These are phyloP conservation scores for Emergomyces africanus DNA, from an alignment of 2,329 filamentous ascomycete species.

Conservation along the genomic window DNA sequence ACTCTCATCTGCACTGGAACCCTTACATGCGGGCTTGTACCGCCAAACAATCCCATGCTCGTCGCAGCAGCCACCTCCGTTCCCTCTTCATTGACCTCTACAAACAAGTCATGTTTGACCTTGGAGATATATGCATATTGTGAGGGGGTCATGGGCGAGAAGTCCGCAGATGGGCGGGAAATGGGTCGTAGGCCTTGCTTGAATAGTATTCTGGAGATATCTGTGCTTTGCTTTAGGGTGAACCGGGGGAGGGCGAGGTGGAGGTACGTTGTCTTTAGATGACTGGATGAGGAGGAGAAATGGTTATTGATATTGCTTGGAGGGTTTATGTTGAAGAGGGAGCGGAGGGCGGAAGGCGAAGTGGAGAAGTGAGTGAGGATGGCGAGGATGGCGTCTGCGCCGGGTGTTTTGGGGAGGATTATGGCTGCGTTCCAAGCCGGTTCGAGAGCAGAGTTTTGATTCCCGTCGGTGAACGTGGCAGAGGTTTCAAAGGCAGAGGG, in stretches of 20 bases:
- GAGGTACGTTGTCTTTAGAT: background rate
- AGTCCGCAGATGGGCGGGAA: background rate
- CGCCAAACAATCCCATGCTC: background rate
- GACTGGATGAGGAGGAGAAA: background rate
- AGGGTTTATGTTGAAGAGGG: background rate
- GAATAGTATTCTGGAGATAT: background rate
- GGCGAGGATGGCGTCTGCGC: background rate
- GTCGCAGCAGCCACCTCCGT: constrained; percentile 5
- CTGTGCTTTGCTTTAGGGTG: background rate
- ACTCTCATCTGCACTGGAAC: constrained; percentile 3
- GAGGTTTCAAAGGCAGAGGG: background rate
- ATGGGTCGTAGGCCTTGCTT: background rate
- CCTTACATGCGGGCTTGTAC: background rate
- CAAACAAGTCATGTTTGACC: constrained; percentile 4
- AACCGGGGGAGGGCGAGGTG: constrained; percentile 5
- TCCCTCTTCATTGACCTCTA: constrained; percentile 6
- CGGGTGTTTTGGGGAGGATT: constrained; percentile 3
- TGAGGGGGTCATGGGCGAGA: background rate
- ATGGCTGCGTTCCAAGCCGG: constrained; percentile 5
- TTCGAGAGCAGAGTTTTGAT: background rate
- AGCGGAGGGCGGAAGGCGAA: constrained; percentile 1
- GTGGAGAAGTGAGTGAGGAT: constrained; percentile 2
- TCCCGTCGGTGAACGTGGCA: background rate
- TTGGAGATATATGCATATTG: background rate
- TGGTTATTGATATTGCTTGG: background rate